Percentiles rank a stretch among this genome's conserved stretches.
phyloP scores from a whole-genome alignment of 176 grass and related monocot genomes.

The Oryza meridionalis region DNA sequence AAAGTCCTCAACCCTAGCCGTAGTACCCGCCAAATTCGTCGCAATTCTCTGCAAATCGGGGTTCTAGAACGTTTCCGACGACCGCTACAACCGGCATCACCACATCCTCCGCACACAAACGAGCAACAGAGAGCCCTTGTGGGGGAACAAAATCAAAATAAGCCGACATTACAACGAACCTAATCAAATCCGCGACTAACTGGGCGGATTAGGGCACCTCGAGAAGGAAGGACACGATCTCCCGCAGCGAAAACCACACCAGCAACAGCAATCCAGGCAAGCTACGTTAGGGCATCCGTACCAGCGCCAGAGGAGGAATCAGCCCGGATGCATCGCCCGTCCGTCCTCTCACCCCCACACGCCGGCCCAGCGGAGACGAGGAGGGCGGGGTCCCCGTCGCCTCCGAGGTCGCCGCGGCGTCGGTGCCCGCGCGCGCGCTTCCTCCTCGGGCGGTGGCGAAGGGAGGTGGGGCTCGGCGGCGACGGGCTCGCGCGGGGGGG shows the following conservation, averaged over 20 bases:
- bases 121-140: neutral
- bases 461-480: neutral
- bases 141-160: neutral
- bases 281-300: conserved; percentile 1
- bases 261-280: neutral
- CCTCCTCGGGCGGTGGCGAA: neutral
- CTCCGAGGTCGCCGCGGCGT: neutral
- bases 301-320: neutral
- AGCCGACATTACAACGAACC: neutral
- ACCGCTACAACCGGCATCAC: neutral
- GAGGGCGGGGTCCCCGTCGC: neutral
- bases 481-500: neutral
- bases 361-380: neutral
- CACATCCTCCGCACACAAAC: neutral
- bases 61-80: neutral
- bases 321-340: neutral
- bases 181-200: neutral
- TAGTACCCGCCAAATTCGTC: neutral
- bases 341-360: neutral
- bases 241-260: neutral
- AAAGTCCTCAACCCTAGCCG: conserved; percentile 19
- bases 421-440: neutral
- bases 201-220: neutral
- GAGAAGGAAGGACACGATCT: neutral
- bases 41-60: neutral